These are phyloP conservation scores for Coniferiporia weirii DNA, from an alignment of 1,284 basidiomycete species.

Conservation along the genomic window DNA sequence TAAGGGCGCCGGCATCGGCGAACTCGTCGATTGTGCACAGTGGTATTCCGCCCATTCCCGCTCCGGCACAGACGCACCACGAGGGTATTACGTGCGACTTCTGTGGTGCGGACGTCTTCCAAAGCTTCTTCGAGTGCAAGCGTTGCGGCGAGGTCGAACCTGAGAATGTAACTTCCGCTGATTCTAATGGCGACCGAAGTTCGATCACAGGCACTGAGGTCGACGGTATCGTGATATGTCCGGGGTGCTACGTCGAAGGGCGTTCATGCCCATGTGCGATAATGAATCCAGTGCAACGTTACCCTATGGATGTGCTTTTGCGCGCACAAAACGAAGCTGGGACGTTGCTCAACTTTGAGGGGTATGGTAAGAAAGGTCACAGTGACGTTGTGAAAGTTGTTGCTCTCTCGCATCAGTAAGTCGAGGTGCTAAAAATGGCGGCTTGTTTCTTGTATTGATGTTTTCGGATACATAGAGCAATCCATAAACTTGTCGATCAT, in stretches of 20 bases:
- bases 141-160: constrained; percentile 31
- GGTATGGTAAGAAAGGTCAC: constrained; percentile 3
- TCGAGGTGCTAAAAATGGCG: neutral
- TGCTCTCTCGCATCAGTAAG: constrained; percentile 8
- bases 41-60: neutral
- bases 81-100: constrained; percentile 58
- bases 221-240: constrained; percentile 52
- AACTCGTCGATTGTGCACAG: neutral
- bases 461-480: neutral
- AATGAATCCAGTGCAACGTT: constrained; percentile 57
- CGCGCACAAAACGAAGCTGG: constrained; percentile 36
- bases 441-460: neutral
- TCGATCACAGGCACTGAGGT: neutral
- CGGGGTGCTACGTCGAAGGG: constrained; percentile 71
- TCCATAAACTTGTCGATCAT: constrained; percentile 1
- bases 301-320: constrained; percentile 36
- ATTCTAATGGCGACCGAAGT: neutral
- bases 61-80: neutral
- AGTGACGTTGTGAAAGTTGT: constrained; percentile 19
- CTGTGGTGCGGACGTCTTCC: constrained; percentile 71
- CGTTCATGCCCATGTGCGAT: constrained; percentile 52
- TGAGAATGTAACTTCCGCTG: constrained; percentile 11
- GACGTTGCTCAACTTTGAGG: constrained; percentile 19
- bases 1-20: neutral
- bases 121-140: constrained; percentile 68